These are phyloP conservation scores for Trichosporon ovoides DNA, from an alignment of 1,284 basidiomycete species.

Conservation along the genomic window DNA sequence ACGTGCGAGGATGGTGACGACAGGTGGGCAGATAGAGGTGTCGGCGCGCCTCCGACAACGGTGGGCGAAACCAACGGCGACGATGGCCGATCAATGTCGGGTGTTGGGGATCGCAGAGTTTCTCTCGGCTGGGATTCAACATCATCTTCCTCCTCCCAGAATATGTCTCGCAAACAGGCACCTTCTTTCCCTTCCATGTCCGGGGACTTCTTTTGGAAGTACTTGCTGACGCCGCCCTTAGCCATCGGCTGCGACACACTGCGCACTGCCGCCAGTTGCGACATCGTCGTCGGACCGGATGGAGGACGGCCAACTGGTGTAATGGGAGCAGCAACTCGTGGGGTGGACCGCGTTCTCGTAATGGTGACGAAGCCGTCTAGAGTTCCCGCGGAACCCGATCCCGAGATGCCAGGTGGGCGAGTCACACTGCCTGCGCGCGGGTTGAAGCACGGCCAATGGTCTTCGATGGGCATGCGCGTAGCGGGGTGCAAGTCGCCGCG, in stretches of 20 bases:
- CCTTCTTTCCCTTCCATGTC: background rate
- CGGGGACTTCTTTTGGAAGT: constrained; percentile 22
- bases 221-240: constrained; percentile 27
- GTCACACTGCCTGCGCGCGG: constrained; percentile 12
- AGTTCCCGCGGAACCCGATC: constrained; percentile 19
- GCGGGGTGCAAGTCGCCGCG: constrained; percentile 73
- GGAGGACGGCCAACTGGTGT: constrained; percentile 32
- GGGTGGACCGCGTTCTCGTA: constrained; percentile 21
- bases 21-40: constrained; percentile 7
- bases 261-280: constrained; percentile 24
- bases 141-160: constrained; percentile 24
- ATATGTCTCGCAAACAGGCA: constrained; percentile 12
- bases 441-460: constrained; percentile 65
- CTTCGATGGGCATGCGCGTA: constrained; percentile 64
- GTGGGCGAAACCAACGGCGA: constrained; percentile 19
- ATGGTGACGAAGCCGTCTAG: constrained; percentile 43
- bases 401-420: background rate
- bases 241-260: constrained; percentile 3
- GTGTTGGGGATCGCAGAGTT: constrained; percentile 10
- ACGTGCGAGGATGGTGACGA: constrained; percentile 7
- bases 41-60: constrained; percentile 3
- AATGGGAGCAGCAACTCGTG: constrained; percentile 21
- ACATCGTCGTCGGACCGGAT: constrained; percentile 39
- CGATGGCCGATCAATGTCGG: constrained; percentile 16
- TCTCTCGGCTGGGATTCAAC: constrained; percentile 3